Evolutionary conservation across 495 filamentous ascomycete species (phyloP).

Genomic region (Xylaria venustula): DNA sequence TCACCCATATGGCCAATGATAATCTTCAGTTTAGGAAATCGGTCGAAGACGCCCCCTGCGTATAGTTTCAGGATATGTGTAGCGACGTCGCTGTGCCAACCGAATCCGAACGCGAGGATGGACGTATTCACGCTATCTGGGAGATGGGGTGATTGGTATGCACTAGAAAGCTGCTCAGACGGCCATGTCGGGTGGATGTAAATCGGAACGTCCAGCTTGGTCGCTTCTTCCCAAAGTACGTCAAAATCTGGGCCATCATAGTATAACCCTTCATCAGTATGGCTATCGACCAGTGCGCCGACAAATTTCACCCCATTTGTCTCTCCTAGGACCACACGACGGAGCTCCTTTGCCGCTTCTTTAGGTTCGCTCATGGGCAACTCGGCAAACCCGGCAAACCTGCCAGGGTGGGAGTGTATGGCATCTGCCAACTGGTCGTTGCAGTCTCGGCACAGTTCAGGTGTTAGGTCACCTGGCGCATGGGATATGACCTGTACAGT

Average conservation of each 20-base stretch:
- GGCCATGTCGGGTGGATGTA: conserved; percentile 58
- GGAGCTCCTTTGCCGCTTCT: conserved; percentile 48
- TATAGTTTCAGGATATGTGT: conserved; percentile 37
- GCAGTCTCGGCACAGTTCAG: conserved; percentile 35
- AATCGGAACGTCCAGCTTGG: conserved; percentile 54
- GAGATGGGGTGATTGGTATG: conserved; percentile 40
- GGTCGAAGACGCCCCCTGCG: conserved; percentile 46
- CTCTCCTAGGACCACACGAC: conserved; percentile 39
- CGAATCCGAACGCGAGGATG: conserved; percentile 42
- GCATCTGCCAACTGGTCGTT: conserved; percentile 50
- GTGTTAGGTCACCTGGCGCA: conserved; percentile 31
- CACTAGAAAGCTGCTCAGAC: conserved; percentile 35
- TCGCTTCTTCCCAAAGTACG: conserved; percentile 45
- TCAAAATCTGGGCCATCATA: conserved; percentile 47
- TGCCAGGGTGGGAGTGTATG: conserved; percentile 41
- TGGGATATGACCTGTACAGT: conserved; percentile 59
- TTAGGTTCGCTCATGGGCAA: conserved; percentile 48
- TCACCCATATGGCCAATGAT: conserved; percentile 69
- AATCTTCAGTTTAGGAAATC: conserved; percentile 56
- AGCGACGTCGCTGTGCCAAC: conserved; percentile 48
- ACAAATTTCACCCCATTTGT: conserved; percentile 42
- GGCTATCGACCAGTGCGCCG: conserved; percentile 58
- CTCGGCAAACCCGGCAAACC: conserved; percentile 55
- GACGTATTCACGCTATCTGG: conserved; percentile 29
- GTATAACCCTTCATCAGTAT: conserved; percentile 43